A percentile compares a stretch with the other conserved stretches of the same genome.
phyloP scores from a whole-genome alignment of 2,329 filamentous ascomycete species.

The Monosporascus sp. region DNA sequence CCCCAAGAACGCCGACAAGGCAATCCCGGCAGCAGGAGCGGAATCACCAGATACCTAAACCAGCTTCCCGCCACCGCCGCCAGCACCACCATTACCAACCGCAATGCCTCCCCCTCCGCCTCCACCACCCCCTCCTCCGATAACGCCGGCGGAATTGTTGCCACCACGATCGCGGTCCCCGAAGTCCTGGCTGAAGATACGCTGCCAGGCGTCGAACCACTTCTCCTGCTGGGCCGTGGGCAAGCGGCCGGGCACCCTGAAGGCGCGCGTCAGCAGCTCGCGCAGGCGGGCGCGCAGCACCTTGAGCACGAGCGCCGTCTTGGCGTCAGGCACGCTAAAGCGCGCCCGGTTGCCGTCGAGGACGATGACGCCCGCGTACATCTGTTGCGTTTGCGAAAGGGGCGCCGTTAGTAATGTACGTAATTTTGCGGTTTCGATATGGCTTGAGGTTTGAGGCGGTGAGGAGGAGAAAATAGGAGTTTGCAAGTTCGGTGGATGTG shows the following conservation, averaged over 20 bases:
- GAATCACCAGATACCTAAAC: not conserved
- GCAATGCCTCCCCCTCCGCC: not conserved
- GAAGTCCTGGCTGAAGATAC: slow-evolving; percentile 54
- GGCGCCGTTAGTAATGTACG: not conserved
- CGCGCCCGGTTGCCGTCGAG: slow-evolving; percentile 83
- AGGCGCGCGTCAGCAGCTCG: slow-evolving; percentile 67
- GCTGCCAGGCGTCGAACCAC: slow-evolving; percentile 71
- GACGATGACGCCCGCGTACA: slow-evolving; percentile 81
- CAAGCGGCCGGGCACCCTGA: slow-evolving; percentile 61
- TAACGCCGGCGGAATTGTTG: not conserved
- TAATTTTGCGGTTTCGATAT: not conserved
- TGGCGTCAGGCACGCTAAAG: slow-evolving; percentile 84
- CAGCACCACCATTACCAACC: not conserved
- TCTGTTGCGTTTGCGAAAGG: slow-evolving; percentile 37
- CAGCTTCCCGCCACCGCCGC: not conserved
- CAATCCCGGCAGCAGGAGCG: no score
- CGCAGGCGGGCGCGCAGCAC: slow-evolving; percentile 66
- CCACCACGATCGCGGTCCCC: not conserved
- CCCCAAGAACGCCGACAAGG: no score
- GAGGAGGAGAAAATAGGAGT: not conserved
- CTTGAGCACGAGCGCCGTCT: slow-evolving; percentile 84
- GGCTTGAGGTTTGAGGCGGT: not conserved
- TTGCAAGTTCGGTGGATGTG: not conserved
- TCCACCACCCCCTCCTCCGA: not conserved
- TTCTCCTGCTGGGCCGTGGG: slow-evolving; percentile 62